Evolutionary conservation across 441 rosid genomes (phyloP).

Genomic region (Erodium chrysanthum): DNA sequence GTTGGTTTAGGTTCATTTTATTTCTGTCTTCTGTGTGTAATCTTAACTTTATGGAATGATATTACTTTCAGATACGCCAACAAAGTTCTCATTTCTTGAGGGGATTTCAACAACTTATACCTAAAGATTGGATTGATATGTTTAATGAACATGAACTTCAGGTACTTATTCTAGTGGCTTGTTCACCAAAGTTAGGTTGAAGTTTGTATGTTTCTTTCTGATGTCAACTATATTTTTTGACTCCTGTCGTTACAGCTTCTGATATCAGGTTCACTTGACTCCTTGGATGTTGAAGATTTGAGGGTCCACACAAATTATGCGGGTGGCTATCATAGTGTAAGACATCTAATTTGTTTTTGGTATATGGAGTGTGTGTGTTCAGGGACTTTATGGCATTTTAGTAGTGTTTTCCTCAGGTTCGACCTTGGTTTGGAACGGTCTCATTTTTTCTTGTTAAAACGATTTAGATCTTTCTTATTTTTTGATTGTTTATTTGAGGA

Average conservation of each 20-base stretch:
- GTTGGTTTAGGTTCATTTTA: conserved; percentile 6
- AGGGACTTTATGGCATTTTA: not conserved
- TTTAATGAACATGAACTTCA: conserved; percentile 96
- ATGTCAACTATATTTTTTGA: conserved; percentile 3
- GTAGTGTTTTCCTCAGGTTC: not conserved
- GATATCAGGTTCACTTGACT: conserved; percentile 90
- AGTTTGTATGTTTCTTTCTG: not conserved
- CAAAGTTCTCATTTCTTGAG: conserved; percentile 88
- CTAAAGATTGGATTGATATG: conserved; percentile 92
- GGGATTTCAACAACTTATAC: conserved; percentile 95
- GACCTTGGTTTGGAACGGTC: not conserved
- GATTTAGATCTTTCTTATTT: not conserved
- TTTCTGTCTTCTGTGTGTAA: conserved; percentile 11
- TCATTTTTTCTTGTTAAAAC: not conserved
- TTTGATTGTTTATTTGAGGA: not conserved
- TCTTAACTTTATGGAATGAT: conserved; percentile 11
- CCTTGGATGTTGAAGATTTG: conserved; percentile 93
- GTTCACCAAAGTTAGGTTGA: not conserved
- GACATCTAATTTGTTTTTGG: conserved; percentile 19
- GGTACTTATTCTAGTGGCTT: conserved; percentile 32
- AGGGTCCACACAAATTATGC: conserved; percentile 64
- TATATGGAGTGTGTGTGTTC: not conserved
- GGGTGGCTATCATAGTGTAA: conserved; percentile 82
- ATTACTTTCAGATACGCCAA: conserved; percentile 67
- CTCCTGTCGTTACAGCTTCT: conserved; percentile 51